Conservation (phyloP, 352 stramenopile species). For the Phytophthora tentaculata region DNA sequence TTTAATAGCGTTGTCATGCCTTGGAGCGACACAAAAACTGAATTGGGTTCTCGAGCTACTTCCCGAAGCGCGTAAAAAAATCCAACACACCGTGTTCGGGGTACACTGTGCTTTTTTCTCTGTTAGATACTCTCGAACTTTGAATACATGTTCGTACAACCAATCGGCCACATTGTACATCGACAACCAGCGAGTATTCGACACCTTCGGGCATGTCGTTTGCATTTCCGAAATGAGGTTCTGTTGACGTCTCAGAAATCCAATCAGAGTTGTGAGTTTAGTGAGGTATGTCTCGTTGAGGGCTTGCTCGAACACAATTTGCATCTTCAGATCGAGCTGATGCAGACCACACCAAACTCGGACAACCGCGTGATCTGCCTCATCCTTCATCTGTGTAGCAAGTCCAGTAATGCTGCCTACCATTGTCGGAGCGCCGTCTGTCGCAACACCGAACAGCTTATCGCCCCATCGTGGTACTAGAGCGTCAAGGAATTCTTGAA, state of each 20-base stretch:
- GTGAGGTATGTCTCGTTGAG: too few species aligned
- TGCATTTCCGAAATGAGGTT: neutral
- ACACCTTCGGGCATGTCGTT: neutral
- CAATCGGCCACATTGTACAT: neutral
- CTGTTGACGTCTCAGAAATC: neutral
- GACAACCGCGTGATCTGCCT: neutral
- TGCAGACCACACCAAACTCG: neutral
- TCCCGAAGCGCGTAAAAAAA: neutral
- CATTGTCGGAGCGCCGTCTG: neutral
- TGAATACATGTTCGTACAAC: neutral
- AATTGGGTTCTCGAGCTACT: neutral
- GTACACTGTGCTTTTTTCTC: neutral
- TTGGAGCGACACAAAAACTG: neutral
- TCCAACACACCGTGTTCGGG: neutral
- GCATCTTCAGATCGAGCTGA: neutral
- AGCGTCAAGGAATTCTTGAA: too few species aligned
- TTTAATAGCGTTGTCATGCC: neutral
- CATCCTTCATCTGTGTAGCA: constrained; percentile 14
- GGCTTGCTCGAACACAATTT: neutral
- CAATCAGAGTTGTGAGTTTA: neutral
- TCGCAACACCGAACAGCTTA: too few species aligned
- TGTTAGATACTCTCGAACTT: neutral
- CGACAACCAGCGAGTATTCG: neutral
- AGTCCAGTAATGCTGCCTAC: neutral
- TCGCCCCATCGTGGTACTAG: neutral